Percentiles rank a stretch among this genome's conserved stretches.
These are phyloP conservation scores for Boletus reticuloceps DNA, from an alignment of 768 basidiomycete genomes.

Conservation along the genomic window DNA sequence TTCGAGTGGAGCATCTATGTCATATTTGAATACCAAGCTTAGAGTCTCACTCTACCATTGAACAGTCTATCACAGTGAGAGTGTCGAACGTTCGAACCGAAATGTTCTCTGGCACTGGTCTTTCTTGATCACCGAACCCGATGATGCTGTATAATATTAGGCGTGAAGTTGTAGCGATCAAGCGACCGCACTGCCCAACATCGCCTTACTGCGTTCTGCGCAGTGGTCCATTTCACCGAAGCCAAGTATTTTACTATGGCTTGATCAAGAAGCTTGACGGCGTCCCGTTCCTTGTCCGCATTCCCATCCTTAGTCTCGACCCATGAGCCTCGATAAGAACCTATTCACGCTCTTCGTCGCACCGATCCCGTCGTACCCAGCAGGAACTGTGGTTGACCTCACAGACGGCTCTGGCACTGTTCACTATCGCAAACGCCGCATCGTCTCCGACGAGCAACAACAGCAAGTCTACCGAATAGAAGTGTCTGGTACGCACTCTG, in stretches of 20 bases:
- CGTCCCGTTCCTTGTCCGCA: not conserved
- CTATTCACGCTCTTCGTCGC: slow-evolving; percentile 75
- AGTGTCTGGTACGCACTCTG: slow-evolving; percentile 50
- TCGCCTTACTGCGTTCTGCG: not conserved
- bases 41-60: too few species aligned
- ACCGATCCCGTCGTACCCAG: slow-evolving; percentile 55
- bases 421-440: slow-evolving; percentile 72
- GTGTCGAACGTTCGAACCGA: too few species aligned
- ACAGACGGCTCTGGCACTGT: slow-evolving; percentile 58
- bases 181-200: too few species aligned
- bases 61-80: too few species aligned
- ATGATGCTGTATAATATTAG: too few species aligned
- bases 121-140: too few species aligned
- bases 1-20: too few species aligned
- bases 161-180: too few species aligned
- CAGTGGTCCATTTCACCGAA: not conserved
- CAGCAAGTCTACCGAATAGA: slow-evolving; percentile 61
- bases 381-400: slow-evolving; percentile 57
- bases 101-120: too few species aligned
- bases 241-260: too few species aligned
- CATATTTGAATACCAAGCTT: too few species aligned
- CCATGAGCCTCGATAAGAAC: slow-evolving; percentile 83
- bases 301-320: not conserved
- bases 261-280: too few species aligned
- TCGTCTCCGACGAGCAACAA: slow-evolving; percentile 36